Conservation (phyloP, 192 early-diverging fungal genomes). For the Rhizophagus clarus region DNA sequence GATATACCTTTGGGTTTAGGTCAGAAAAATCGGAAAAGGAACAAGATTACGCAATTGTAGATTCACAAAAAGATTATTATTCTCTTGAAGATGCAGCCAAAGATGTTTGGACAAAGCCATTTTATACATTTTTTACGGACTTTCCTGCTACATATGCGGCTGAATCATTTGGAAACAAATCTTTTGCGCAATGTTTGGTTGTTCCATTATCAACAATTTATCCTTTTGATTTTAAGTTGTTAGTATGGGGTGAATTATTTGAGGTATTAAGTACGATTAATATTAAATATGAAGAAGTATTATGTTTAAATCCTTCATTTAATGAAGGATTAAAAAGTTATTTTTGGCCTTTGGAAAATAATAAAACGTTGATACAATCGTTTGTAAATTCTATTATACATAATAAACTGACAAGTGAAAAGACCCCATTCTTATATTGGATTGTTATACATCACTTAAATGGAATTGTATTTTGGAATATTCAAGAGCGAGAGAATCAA, state of each 20-base stretch:
- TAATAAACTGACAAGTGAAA: not conserved
- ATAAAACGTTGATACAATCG: not conserved
- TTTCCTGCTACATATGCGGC: conserved; percentile 10
- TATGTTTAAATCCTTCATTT: conserved; percentile 3
- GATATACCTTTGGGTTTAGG: not conserved
- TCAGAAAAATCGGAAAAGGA: not conserved
- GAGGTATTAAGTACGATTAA: conserved; percentile 12
- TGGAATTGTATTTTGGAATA: conserved; percentile 14
- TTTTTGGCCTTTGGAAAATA: conserved; percentile 30
- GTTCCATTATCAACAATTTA: conserved; percentile 10
- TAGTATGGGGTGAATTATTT: conserved; percentile 26
- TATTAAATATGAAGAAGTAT: conserved; percentile 22
- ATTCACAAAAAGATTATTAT: not conserved
- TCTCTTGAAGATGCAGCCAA: not conserved
- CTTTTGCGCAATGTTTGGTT: conserved; percentile 5
- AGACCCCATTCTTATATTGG: conserved; percentile 31
- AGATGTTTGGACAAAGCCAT: conserved; percentile 4
- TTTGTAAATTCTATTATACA: conserved; percentile 17
- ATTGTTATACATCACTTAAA: conserved; percentile 27
- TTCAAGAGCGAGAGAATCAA: not conserved
- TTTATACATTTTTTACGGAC: conserved; percentile 30
- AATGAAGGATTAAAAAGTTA: conserved; percentile 15
- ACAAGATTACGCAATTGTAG: not conserved
- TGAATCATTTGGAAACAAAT: conserved; percentile 29
- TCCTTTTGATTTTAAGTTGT: conserved; percentile 8